These are phyloP conservation scores for Fraxinus velutina DNA, from an alignment of 305 asterid species.

Conservation along the genomic window DNA sequence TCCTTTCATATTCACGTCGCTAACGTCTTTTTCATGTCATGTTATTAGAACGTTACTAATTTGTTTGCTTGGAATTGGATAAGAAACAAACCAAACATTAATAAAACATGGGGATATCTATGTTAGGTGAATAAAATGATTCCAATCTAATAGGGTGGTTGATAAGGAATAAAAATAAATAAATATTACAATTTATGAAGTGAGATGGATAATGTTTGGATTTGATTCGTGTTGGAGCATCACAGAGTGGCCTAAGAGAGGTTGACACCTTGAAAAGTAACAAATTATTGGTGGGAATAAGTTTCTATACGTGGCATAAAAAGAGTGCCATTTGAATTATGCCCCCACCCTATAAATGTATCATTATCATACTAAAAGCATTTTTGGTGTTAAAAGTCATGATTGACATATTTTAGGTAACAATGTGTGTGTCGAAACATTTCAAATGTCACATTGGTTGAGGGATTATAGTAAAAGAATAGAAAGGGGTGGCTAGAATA, in stretches of 20 bases:
- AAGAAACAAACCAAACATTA: neutral
- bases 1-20: neutral
- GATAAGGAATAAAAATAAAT: neutral
- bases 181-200: neutral
- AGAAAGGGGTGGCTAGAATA: neutral
- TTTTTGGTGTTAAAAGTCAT: neutral
- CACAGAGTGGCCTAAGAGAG: neutral
- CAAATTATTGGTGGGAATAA: conserved; percentile 18
- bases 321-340: neutral
- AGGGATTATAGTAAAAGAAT: neutral
- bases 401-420: neutral
- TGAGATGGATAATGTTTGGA: conserved; percentile 3
- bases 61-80: neutral
- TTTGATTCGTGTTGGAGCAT: neutral
- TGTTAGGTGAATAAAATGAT: neutral
- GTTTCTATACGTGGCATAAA: conserved; percentile 6
- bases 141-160: neutral
- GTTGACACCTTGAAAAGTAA: neutral
- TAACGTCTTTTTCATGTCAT: neutral
- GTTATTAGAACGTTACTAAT: neutral
- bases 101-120: neutral
- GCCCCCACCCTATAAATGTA: conserved; percentile 15
- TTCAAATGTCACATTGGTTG: neutral
- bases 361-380: conserved; percentile 5
- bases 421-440: neutral